Evolutionary conservation across 1,284 basidiomycete genomes (phyloP), one percentile per base, ranked within the genome.

Genomic region (Volvariella surrecta): DNA sequence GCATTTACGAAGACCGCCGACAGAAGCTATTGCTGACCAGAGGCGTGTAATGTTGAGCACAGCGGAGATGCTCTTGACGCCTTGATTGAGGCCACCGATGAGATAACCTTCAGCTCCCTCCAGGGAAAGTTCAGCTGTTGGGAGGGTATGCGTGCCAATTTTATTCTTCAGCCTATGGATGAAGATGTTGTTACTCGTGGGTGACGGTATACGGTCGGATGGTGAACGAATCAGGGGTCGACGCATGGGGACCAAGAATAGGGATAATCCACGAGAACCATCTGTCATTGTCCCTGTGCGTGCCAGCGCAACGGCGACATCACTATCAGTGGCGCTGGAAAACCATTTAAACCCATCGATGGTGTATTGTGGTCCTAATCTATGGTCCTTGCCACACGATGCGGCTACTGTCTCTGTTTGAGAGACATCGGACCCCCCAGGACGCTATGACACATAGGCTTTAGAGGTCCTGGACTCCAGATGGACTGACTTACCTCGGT

Each of bases 261-360:
- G 73, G 0, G 82, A 86, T 3, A 89, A 70, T 0, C 73, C 73
- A 16, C 76, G 71, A 1, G 81, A 78, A 7, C 82, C 82, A 15
- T 64, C 58, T 42, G 64, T 52, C 9, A 54, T 49, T 4, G 67
- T 57, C 1, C 78, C 79, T 2, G 84, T 88, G 24, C 85, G 76
- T 2, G 82, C 87, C 9, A 89, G 64, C 0, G 83, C 83, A 18
- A 89, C 67, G 0, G 84, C 71, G 13, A 88, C 63, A 45, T 89
- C 68, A 50, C 78, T 78, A 52, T 90, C 88, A 0, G 85, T 86
- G 1, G 87, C 88, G 43, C 82, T 85, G 9, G 84, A 86, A 64
- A 90, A 90, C 87, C 85, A 86, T 62, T 88, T 88, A 61, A 88
- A 77, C 1, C 86, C 83, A 50, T 85, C 63, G 19, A 88, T 59